Evolutionary conservation across 768 basidiomycete species (phyloP), one percentile per base, ranked within the genome.

Genomic region (Boletus reticuloceps): DNA sequence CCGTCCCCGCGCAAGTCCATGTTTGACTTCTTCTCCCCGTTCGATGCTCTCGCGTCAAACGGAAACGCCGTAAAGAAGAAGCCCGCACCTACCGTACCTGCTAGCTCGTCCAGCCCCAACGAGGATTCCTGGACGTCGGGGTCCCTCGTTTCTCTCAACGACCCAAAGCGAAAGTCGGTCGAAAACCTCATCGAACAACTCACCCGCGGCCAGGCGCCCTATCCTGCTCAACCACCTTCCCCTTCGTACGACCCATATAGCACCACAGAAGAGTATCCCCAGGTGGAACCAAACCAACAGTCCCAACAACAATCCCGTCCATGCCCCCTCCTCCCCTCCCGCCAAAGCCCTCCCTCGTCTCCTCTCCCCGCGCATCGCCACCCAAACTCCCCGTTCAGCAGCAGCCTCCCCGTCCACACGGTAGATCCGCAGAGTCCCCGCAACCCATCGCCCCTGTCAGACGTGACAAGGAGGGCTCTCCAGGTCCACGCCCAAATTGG

Each of bases 1-100:
- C 82, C 89, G 31, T 85, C 87, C 40, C 81, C 86, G 22, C 86
- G 84, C 63, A 86, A 88, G 69, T 88, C 89, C 47, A 83, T 91
- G 81, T 94, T 94, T 62, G 89, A 92, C 38, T 93, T 89, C 57
- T 79, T 87, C 47, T 91, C 89, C 47, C 86, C 91, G 3, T 92
- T 93, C 62, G 91, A 94, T 61, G 90, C 88, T 25, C 79, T 93
- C 44, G 78, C 72, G n/a, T 59, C 83, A 9, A 72, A 78, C n/a
- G 34, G 66, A 1, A 66, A 68, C 40, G 52, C 77, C 17, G 69
- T 80, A 51, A 88, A 87, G 76, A 89, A 90, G 68, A 90, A 89
- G 67, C 83, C 87, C 19, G 81, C 82, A 4, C 87, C 84, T 12
- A 58, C 75, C 44, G 74, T 75, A 44, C 17, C 64, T 50, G 56